Percentiles rank a stretch among this genome's conserved stretches.
Conservation (phyloP, 2,329 filamentous ascomycete genomes). For the Microascus cirrosus region DNA sequence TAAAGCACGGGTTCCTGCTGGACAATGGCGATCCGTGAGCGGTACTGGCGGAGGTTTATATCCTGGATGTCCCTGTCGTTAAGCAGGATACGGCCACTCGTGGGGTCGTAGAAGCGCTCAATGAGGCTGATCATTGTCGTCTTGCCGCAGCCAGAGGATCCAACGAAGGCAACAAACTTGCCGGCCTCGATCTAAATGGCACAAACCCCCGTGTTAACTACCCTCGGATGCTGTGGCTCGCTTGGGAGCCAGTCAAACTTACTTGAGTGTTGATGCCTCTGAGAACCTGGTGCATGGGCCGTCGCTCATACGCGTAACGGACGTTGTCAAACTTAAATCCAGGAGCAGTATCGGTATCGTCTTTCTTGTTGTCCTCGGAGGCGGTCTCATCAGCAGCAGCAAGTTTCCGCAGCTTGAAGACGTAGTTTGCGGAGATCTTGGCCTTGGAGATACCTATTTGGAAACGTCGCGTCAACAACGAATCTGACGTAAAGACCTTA, state of each 20-base stretch:
- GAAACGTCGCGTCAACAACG: not conserved
- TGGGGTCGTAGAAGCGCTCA: constrained; percentile 31
- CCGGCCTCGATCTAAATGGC: constrained; percentile 24
- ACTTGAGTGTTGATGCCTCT: constrained; percentile 24
- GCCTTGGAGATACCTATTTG: constrained; percentile 32
- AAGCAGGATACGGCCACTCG: constrained; percentile 14
- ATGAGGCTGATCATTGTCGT: constrained; percentile 45
- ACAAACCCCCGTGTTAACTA: not conserved
- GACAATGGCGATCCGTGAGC: constrained; percentile 15
- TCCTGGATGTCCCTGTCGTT: constrained; percentile 18
- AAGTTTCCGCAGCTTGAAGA: constrained; percentile 27
- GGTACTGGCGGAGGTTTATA: constrained; percentile 17
- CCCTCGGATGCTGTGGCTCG: not conserved
- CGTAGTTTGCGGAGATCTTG: constrained; percentile 33
- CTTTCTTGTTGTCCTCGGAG: constrained; percentile 6
- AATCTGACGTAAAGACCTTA: not conserved
- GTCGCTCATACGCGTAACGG: constrained; percentile 43
- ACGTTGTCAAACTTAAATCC: constrained; percentile 38
- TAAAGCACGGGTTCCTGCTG: constrained; percentile 29
- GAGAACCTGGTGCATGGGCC: constrained; percentile 22
- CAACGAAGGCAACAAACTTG: constrained; percentile 42
- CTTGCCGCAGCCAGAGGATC: constrained; percentile 48
- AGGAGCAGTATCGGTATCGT: constrained; percentile 14
- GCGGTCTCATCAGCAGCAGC: constrained; percentile 18
- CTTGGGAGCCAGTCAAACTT: not conserved